Evolutionary conservation across 148 eudicot genomes (phyloP).

Genomic region (Chenopodium berlandieri): DNA sequence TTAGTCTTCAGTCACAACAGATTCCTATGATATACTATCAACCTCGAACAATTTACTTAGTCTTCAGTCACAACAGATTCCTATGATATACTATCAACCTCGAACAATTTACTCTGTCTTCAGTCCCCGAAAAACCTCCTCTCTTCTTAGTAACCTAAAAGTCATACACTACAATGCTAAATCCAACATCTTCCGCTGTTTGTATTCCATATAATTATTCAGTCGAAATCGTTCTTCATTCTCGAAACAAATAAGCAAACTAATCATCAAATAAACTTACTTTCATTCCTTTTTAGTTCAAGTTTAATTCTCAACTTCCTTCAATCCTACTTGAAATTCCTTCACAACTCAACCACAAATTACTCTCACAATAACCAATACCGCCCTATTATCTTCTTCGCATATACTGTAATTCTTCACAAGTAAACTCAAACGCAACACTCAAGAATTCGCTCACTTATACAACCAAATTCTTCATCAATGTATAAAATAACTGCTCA

Average conservation of each 20-base stretch:
- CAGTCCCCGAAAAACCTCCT: background rate
- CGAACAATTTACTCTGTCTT: background rate
- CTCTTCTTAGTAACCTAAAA: background rate
- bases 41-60: background rate
- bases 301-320: background rate
- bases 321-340: background rate
- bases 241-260: background rate
- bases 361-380: background rate
- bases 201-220: no score
- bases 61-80: background rate
- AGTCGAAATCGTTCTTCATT: background rate
- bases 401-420: background rate
- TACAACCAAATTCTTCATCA: conserved; percentile 4
- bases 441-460: background rate
- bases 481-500: background rate
- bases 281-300: background rate
- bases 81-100: background rate
- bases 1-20: background rate
- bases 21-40: background rate
- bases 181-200: background rate
- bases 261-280: background rate
- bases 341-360: conserved; percentile 2
- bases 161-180: background rate
- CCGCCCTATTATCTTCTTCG: background rate
- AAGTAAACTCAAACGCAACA: background rate